Evolutionary conservation across 2,329 filamentous ascomycete genomes (phyloP), one percentile per base, ranked within the genome.

Genomic region (Grosmannia huntii): DNA sequence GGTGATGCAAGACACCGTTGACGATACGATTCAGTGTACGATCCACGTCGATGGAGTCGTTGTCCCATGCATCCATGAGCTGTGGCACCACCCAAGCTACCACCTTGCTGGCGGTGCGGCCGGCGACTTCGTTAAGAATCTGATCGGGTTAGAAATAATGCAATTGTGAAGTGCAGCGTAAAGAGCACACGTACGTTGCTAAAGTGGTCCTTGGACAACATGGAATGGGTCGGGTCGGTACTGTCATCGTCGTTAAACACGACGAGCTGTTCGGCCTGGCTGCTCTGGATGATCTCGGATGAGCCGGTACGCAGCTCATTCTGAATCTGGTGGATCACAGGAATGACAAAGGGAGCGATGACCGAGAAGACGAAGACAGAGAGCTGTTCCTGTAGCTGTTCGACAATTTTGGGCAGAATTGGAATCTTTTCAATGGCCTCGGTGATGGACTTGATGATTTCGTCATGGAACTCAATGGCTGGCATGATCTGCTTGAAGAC

Each of bases 161-260:
- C n/a, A 33, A n/a, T 2, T 2, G 21, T 10, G n/a, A 12, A 19
- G 9, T 4, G 21, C 7, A 54, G 33, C 27, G n/a, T 6, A 44
- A 14, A 2, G 12, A 11, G 19, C 12, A 10, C 38, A 65, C 77
- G 72, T 69, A 86, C 77, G 67, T 95, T 95, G 62, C 86, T 88
- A 71, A 96, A 96, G 72, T 96, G 91, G 66, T 96, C 91, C 75
- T 96, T 96, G 60, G 90, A 90, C 56, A 96, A 76, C 91, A 96
- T 96, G 23, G 89, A 95, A 74, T 96, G 91, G 1, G 91, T 96
- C 0, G 91, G 92, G 67, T 96, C 86, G 23, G 83, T 84, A 62
- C 76, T 87, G 56, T 80, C 62, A 67, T 95, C 86, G 63, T 96
- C 85, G 51, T 87, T 73, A 71, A 96, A 96, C 55, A 96, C 90